Evolutionary conservation across 164 flowering plant genomes (phyloP).

Genomic region (Chloranthus sessilifolius): DNA sequence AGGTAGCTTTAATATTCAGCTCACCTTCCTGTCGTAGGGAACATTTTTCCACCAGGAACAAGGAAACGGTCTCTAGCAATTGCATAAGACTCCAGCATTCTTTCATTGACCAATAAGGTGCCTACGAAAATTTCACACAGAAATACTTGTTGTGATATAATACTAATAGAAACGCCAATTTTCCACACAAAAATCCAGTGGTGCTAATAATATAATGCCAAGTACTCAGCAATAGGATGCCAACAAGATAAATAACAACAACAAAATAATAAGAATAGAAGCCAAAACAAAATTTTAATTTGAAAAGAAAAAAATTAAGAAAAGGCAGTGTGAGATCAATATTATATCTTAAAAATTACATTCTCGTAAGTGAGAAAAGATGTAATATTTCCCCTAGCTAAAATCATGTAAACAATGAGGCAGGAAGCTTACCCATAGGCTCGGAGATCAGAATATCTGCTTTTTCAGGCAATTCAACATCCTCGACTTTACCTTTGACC

Average conservation of each 20-base stretch:
- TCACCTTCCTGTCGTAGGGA: conserved; percentile 91
- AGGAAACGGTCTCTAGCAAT: conserved; percentile 98
- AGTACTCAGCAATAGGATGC: too few species aligned
- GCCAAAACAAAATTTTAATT: too few species aligned
- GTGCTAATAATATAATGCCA: too few species aligned
- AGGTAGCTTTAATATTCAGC: neutral
- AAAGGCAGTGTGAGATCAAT: too few species aligned
- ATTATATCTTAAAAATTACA: too few species aligned
- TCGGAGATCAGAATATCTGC: conserved; percentile 97
- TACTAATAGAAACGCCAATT: neutral
- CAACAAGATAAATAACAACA: too few species aligned
- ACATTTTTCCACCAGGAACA: conserved; percentile 86
- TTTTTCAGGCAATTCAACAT: conserved; percentile 95
- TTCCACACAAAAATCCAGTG: too few species aligned
- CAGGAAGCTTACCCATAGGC: conserved; percentile 79
- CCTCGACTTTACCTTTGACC: conserved; percentile 95
- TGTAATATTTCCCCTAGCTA: conserved; percentile 1
- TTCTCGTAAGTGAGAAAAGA: too few species aligned
- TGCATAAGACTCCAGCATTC: conserved; percentile 97
- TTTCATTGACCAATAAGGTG: conserved; percentile 87
- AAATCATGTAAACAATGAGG: conserved; percentile 5
- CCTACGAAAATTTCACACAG: conserved; percentile 39
- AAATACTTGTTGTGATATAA: neutral
- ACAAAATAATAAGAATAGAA: too few species aligned
- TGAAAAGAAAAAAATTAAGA: too few species aligned